These are phyloP conservation scores for Lepraria neglecta DNA, from an alignment of 495 filamentous ascomycete species.

Conservation along the genomic window DNA sequence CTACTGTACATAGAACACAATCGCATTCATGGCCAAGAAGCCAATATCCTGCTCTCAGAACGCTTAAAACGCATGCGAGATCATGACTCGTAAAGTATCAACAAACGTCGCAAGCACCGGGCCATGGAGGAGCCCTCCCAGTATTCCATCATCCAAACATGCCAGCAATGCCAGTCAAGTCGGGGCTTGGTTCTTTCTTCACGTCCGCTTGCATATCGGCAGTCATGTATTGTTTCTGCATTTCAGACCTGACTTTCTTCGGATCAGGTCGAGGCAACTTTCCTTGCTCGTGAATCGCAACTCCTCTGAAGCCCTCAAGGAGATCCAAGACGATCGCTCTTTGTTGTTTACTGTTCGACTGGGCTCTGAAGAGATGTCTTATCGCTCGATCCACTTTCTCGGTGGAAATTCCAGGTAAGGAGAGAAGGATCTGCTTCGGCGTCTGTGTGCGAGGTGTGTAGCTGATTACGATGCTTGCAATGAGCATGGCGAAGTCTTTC, in stretches of 20 bases:
- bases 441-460: conserved; percentile 58
- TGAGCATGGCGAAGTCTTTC: conserved; percentile 81
- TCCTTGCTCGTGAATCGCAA: conserved; percentile 88
- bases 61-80: background rate
- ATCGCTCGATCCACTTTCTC: conserved; percentile 57
- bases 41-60: background rate
- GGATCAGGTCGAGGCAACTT: conserved; percentile 57
- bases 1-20: conserved; percentile 14
- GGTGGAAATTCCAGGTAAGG: conserved; percentile 54
- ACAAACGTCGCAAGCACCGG: conserved; percentile 2
- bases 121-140: background rate
- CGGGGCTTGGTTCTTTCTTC: conserved; percentile 53
- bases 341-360: conserved; percentile 61
- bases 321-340: conserved; percentile 80
- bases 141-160: conserved; percentile 51
- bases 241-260: conserved; percentile 45
- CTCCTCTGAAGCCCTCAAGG: conserved; percentile 74
- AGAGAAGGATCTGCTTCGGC: conserved; percentile 48
- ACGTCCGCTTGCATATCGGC: conserved; percentile 37
- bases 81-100: background rate
- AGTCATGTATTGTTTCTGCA: conserved; percentile 53
- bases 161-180: conserved; percentile 59
- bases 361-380: conserved; percentile 43
- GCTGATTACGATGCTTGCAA: conserved; percentile 72
- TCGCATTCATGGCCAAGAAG: background rate